Evolutionary conservation across 257 asterid species (phyloP).

Genomic region (Eucommia ulmoides): DNA sequence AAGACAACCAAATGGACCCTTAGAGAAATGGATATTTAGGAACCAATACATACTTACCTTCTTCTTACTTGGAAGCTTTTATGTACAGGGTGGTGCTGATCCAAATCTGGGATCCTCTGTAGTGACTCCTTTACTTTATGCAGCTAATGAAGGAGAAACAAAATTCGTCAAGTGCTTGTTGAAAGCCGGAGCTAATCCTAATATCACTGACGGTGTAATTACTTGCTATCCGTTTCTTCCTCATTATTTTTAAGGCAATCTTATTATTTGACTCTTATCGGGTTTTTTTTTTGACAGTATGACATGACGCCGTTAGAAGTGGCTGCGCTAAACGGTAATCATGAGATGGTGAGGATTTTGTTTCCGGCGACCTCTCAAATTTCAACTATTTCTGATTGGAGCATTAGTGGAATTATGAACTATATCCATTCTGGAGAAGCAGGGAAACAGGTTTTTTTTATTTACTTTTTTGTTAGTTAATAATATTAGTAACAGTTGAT

Average conservation of each 20-base stretch:
- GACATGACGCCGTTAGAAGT: not conserved
- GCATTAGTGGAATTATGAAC: not conserved
- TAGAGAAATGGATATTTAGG: too few relatives aligned
- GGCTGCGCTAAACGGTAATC: not conserved
- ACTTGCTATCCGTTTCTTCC: too few relatives aligned
- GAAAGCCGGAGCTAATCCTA: not conserved
- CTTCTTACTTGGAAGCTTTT: too few relatives aligned
- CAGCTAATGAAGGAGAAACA: not conserved
- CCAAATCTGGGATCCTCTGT: not conserved
- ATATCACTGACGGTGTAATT: not conserved
- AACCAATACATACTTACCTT: too few relatives aligned
- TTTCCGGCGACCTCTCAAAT: not conserved
- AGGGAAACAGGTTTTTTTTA: not conserved
- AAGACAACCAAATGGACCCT: too few relatives aligned
- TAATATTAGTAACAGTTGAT: too few relatives aligned
- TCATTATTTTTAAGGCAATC: too few relatives aligned
- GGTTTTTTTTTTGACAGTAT: not conserved
- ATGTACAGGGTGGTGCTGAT: not conserved
- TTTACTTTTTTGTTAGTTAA: too few relatives aligned
- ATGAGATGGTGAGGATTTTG: not conserved
- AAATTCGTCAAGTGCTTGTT: not conserved
- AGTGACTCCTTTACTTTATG: not conserved
- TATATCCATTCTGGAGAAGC: not conserved
- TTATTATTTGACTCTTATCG: too few relatives aligned
- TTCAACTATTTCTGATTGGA: not conserved